A percentile compares a stretch with the other conserved stretches of the same genome.
These are phyloP conservation scores for Apiospora kogelbergensis DNA, from an alignment of 2,329 filamentous ascomycete species.

Conservation along the genomic window DNA sequence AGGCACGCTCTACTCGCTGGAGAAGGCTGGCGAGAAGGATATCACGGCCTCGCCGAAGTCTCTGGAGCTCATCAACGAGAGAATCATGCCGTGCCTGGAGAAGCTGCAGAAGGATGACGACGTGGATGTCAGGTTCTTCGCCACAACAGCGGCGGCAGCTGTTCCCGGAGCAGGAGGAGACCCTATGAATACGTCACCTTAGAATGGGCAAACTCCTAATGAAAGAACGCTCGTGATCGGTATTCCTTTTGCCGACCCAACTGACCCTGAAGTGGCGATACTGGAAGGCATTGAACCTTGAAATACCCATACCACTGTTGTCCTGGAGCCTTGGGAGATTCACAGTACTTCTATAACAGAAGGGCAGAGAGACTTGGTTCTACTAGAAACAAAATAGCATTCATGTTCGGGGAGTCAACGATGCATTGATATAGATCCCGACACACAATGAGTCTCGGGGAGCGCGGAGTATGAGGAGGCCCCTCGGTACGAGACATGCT, in stretches of 20 bases:
- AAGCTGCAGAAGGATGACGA: conserved; percentile 97
- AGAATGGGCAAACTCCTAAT: conserved; percentile 39
- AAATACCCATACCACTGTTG: conserved; percentile 5
- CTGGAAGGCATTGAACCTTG: conserved; percentile 1
- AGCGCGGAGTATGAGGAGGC: neutral
- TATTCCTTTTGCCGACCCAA: neutral
- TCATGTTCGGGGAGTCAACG: neutral
- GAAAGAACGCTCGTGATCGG: conserved; percentile 19
- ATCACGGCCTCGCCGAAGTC: conserved; percentile 68
- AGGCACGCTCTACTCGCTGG: conserved; percentile 80
- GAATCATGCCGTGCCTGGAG: conserved; percentile 85
- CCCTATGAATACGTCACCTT: conserved; percentile 66
- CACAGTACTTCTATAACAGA: neutral
- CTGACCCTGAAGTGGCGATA: neutral
- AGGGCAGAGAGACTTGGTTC: neutral
- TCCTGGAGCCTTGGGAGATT: neutral
- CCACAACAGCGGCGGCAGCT: conserved; percentile 77
- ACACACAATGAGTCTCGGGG: neutral
- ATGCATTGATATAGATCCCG: neutral
- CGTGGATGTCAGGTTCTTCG: conserved; percentile 97
- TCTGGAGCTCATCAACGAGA: conserved; percentile 78
- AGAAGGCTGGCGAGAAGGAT: conserved; percentile 68
- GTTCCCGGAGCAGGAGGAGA: conserved; percentile 52
- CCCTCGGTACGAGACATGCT: neutral
- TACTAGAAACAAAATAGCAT: conserved; percentile 6